A percentile compares a stretch with the other conserved stretches of the same genome.
phyloP scores from a whole-genome alignment of 768 basidiomycete genomes.

The Pholiota conissans region DNA sequence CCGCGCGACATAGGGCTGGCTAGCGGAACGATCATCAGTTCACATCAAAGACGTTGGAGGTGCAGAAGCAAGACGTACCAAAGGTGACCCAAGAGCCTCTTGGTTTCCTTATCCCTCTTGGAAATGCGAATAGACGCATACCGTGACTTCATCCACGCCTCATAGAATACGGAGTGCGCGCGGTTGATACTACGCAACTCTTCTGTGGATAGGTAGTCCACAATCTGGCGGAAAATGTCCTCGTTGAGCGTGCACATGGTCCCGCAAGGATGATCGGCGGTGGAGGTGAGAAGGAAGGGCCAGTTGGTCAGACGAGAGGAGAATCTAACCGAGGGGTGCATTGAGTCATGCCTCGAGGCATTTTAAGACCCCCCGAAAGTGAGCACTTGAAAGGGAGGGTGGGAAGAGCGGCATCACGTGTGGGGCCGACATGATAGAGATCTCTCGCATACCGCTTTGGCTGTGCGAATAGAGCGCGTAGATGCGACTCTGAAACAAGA shows the following conservation, averaged over 20 bases:
- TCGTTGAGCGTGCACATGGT: conserved; percentile 19
- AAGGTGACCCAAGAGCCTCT: conserved; percentile 29
- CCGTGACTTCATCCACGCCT: conserved; percentile 24
- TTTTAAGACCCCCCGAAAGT: too few species aligned
- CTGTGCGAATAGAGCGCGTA: too few species aligned
- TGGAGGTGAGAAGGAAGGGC: background rate
- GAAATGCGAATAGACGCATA: conserved; percentile 25
- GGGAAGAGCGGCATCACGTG: too few species aligned
- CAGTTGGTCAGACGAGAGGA: background rate
- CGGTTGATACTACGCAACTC: conserved; percentile 20
- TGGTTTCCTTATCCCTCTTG: conserved; percentile 28
- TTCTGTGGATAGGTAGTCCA: conserved; percentile 23
- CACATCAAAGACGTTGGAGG: too few species aligned
- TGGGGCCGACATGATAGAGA: too few species aligned
- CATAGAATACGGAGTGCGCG: conserved; percentile 28
- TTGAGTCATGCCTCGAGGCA: background rate
- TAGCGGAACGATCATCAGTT: conserved; percentile 6
- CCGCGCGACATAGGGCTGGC: conserved; percentile 26
- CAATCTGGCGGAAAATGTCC: conserved; percentile 32
- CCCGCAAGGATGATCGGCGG: background rate
- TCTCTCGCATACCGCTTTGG: too few species aligned
- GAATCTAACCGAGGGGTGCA: background rate
- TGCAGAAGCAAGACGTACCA: conserved; percentile 20
- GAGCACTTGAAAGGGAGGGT: too few species aligned
- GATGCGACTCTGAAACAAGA: too few species aligned